Evolutionary conservation across 2,329 filamentous ascomycete species (phyloP).

Genomic region (Xylaria sp.): DNA sequence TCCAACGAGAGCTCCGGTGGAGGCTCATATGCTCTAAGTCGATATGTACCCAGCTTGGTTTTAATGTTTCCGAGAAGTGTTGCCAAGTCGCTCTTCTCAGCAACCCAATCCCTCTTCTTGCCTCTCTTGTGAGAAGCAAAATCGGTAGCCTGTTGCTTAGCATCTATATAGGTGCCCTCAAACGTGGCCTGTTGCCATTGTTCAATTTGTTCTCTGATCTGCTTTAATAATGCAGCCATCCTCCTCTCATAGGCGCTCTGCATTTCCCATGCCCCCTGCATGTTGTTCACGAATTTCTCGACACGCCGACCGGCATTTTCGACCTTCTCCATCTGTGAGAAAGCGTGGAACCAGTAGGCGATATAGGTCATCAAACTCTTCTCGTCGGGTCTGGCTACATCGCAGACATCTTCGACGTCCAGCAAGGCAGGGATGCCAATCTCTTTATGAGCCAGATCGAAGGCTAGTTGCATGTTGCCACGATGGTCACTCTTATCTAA

Average conservation of each 20-base stretch:
- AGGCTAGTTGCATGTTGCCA: conserved; percentile 97
- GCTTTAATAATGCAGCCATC: conserved; percentile 83
- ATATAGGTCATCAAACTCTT: conserved; percentile 99
- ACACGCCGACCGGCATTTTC: conserved; percentile 96
- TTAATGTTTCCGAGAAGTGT: conserved; percentile 97
- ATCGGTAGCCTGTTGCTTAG: conserved; percentile 83
- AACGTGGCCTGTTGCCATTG: conserved; percentile 85
- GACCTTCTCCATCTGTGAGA: conserved; percentile 98
- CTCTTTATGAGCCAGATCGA: conserved; percentile 94
- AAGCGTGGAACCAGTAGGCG: conserved; percentile 99
- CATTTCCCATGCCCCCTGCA: conserved; percentile 99
- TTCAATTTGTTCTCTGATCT: conserved; percentile 78
- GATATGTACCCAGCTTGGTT: conserved; percentile 96
- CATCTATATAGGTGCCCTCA: conserved; percentile 91
- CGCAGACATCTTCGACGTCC: conserved; percentile 97
- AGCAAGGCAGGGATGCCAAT: conserved; percentile 96
- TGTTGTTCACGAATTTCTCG: conserved; percentile 98
- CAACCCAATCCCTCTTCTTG: conserved; percentile 94
- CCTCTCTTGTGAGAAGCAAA: conserved; percentile 93
- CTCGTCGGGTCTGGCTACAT: conserved; percentile 95
- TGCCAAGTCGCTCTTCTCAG: conserved; percentile 95
- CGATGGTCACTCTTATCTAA: conserved; percentile 94
- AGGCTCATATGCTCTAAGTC: conserved; percentile 89
- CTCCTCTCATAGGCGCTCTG: conserved; percentile 94
- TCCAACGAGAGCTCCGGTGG: conserved; percentile 85